Percentiles rank a stretch among this genome's conserved stretches.
phyloP scores from a whole-genome alignment of 129 eudicot genomes.

The Rutidosis leptorrhynchoides region DNA sequence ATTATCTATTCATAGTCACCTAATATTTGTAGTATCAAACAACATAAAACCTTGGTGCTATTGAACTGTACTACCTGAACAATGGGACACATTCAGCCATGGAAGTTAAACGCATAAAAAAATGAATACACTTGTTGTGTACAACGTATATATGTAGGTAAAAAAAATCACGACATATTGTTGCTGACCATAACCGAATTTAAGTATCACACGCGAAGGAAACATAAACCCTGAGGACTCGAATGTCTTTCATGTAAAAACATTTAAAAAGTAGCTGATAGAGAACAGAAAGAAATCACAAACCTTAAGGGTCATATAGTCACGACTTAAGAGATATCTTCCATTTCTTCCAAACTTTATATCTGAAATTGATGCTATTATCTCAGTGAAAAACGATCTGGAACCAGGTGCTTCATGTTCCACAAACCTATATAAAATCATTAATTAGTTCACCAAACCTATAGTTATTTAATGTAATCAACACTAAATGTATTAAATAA shows the following conservation, averaged over 20 bases:
- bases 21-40: not conserved
- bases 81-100: not conserved
- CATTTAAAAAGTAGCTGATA: not conserved
- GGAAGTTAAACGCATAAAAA: not conserved
- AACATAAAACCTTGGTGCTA: not conserved
- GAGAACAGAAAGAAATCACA: slow-evolving; percentile 5
- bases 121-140: not conserved
- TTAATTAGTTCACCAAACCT: not conserved
- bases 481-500: not conserved
- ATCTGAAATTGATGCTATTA: slow-evolving; percentile 95
- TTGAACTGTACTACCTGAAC: not conserved
- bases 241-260: not conserved
- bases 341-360: slow-evolving; percentile 86
- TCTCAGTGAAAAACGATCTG: slow-evolving; percentile 95
- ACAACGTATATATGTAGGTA: not conserved
- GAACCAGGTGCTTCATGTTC: slow-evolving; percentile 97
- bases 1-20: not conserved
- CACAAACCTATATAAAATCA: slow-evolving; percentile 62
- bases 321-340: slow-evolving; percentile 89
- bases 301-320: slow-evolving; percentile 98
- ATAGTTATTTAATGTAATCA: not conserved
- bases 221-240: slow-evolving; percentile 3
- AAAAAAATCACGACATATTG: not conserved
- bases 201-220: not conserved
- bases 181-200: not conserved